A percentile compares a stretch with the other conserved stretches of the same genome.
These are phyloP conservation scores for Asclepias syriaca DNA, from an alignment of 257 asterid species.

Conservation along the genomic window DNA sequence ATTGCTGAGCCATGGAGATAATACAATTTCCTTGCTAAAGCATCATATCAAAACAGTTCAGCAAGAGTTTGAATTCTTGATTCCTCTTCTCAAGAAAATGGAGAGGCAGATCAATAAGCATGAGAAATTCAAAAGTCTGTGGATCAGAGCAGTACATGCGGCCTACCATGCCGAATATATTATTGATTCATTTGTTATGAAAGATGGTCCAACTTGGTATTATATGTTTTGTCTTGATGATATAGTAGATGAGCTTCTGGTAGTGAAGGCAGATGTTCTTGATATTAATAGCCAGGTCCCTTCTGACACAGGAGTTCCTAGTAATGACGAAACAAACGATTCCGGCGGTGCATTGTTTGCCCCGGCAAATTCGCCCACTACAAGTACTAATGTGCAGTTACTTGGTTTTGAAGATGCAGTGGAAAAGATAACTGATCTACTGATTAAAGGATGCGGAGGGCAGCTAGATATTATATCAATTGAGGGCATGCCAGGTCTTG, in stretches of 20 bases:
- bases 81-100: conserved; percentile 1
- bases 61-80: conserved; percentile 7
- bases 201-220: not conserved
- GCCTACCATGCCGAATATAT: conserved; percentile 1
- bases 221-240: not conserved
- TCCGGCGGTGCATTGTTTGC: not conserved
- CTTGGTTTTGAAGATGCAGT: conserved; percentile 9
- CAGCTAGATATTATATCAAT: conserved; percentile 16
- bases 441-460: not conserved
- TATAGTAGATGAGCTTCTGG: not conserved
- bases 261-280: not conserved
- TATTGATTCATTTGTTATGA: not conserved
- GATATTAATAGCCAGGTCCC: not conserved
- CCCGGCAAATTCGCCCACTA: not conserved
- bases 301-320: not conserved
- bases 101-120: not conserved
- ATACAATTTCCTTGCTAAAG: not conserved
- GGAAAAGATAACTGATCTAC: not conserved
- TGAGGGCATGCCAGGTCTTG: conserved; percentile 22
- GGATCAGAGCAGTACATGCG: not conserved
- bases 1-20: conserved; percentile 7
- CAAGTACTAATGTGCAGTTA: not conserved
- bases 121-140: not conserved
- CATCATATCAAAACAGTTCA: not conserved
- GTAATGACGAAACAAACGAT: too few relatives aligned